Evolutionary conservation across 2,329 filamentous ascomycete species (phyloP), one percentile per base, ranked within the genome.

Genomic region (Nannizziopsis arthrosporioides): DNA sequence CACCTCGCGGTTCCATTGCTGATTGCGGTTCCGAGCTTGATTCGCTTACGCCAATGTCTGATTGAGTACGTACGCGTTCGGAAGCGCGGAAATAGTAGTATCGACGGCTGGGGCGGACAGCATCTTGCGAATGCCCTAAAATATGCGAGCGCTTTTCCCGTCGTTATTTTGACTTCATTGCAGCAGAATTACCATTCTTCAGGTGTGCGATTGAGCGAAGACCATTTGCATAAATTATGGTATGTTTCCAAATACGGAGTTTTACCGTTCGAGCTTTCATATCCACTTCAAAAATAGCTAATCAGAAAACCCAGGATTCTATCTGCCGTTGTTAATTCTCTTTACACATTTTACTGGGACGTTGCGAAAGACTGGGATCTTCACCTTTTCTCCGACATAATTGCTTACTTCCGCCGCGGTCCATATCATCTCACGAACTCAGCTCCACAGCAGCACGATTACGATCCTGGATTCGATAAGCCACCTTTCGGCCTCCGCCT

Each of bases 261-360:
- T 27, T 27, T 7, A 4, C 4, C 22, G 7, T 27, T 27, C 22
- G 4, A 27, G 22, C 3, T 27, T n/a, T 6, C 22, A 5, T 36
- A 22, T 19, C 41, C 19, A 9, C 4, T 2, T n/a, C 17, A 30
- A 11, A n/a, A 30, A 32, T 30, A 27, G n/a, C 41, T 44, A 34
- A 18, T 32, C 32, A 42, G 10, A 12, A 30, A 8, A 35, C 10
- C 14, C 42, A 92, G 86, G 81, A 70, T 93, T 27, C 67, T 76
- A 32, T 83, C 83, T 38, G 84, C 86, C 27, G 70, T 87, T 31
- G 61, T 92, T 58, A 95, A 98, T 65, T 93, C 86, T 11, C 72
- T 84, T 39, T 98, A 94, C 68, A 88, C 84, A n/a, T 96, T 96
- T 71, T 98, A 92, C 73, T 98, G 92, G 92, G 92, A 98, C 60